Percentiles rank a stretch among this genome's conserved stretches.
Conservation (phyloP, 371 early-diverging fungal genomes). For the Antonospora locustae region DNA sequence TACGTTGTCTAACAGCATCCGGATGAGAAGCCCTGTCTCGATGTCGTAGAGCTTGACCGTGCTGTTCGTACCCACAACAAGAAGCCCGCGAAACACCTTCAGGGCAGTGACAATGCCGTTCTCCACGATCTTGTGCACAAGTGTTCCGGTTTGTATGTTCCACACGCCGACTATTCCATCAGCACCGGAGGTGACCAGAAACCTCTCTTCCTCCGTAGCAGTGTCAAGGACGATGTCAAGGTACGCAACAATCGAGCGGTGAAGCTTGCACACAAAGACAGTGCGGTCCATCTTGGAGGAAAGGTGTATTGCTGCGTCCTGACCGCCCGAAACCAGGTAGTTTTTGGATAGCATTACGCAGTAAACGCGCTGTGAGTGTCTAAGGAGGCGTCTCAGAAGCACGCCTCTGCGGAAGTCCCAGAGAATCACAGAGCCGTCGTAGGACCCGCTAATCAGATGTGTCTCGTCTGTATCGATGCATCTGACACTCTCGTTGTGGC, state of each 20-base stretch:
- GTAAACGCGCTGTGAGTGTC: conserved; percentile 65
- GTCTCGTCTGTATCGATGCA: conserved; percentile 75
- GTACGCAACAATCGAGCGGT: conserved; percentile 32
- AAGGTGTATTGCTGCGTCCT: conserved; percentile 40
- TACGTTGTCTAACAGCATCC: conserved; percentile 21
- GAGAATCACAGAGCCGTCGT: conserved; percentile 82
- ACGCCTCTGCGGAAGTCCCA: conserved; percentile 71
- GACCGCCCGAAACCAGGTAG: conserved; percentile 36
- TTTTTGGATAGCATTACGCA: conserved; percentile 66
- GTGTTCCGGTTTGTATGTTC: conserved; percentile 17
- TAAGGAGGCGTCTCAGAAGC: conserved; percentile 33
- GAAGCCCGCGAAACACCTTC: conserved; percentile 28
- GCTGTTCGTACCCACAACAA: conserved; percentile 38
- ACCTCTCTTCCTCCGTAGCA: conserved; percentile 15
- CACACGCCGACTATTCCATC: conserved; percentile 45
- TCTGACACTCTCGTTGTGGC: conserved; percentile 77
- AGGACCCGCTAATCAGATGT: conserved; percentile 74
- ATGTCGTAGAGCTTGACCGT: conserved; percentile 37
- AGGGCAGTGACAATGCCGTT: conserved; percentile 20
- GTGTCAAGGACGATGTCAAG: conserved; percentile 14
- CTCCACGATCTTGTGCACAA: conserved; percentile 33
- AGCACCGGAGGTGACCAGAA: conserved; percentile 41
- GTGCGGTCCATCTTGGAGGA: conserved; percentile 26
- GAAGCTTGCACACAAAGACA: conserved; percentile 4
- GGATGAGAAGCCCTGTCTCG: conserved; percentile 31